Percentiles rank a stretch among this genome's conserved stretches.
Evolutionary conservation across 2,329 filamentous ascomycete genomes (phyloP).

Genomic region (Fusarium secorum): DNA sequence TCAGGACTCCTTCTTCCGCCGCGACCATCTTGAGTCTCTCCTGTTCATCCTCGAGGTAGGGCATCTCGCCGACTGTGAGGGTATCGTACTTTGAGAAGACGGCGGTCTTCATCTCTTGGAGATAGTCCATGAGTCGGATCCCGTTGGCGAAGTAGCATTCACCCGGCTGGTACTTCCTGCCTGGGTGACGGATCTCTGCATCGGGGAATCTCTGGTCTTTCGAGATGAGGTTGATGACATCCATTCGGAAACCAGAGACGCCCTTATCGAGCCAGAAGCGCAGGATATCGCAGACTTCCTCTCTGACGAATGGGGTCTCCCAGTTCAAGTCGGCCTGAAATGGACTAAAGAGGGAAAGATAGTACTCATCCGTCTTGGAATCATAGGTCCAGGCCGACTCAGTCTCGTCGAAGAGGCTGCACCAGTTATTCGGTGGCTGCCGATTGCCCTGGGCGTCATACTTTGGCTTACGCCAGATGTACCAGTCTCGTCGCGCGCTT

Average conservation of each 20-base stretch:
- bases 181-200: conserved; percentile 60
- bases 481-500: conserved; percentile 62
- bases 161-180: conserved; percentile 59
- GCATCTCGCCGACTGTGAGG: conserved; percentile 71
- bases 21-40: neutral
- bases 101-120: conserved; percentile 67
- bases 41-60: conserved; percentile 63
- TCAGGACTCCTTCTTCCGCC: neutral
- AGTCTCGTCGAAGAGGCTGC: conserved; percentile 62
- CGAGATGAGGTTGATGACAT: conserved; percentile 76
- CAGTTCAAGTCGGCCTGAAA: conserved; percentile 86
- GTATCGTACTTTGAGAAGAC: conserved; percentile 68
- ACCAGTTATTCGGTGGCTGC: conserved; percentile 79
- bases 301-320: conserved; percentile 73
- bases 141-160: conserved; percentile 69
- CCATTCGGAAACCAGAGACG: conserved; percentile 75
- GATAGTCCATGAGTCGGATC: conserved; percentile 71
- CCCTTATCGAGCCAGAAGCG: conserved; percentile 81
- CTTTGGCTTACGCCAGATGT: conserved; percentile 64
- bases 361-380: conserved; percentile 74
- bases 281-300: conserved; percentile 77
- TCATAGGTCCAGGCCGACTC: conserved; percentile 75
- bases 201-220: conserved; percentile 67
- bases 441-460: conserved; percentile 63
- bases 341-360: conserved; percentile 76